These are phyloP conservation scores for Fraxinus greggii DNA, from an alignment of 305 asterid genomes.

Conservation along the genomic window DNA sequence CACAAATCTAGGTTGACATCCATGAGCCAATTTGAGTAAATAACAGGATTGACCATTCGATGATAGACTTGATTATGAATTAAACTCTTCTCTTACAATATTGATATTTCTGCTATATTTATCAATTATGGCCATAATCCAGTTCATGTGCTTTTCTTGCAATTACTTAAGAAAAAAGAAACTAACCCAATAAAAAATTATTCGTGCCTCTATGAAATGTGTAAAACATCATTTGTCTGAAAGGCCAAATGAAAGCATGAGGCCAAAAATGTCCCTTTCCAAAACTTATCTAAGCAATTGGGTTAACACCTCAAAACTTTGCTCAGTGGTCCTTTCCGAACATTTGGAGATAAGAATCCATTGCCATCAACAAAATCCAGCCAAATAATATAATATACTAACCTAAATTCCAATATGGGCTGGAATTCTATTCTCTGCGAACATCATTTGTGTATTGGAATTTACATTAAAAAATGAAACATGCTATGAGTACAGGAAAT, in stretches of 20 bases:
- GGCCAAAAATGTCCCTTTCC: constrained; percentile 23
- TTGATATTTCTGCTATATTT: not conserved
- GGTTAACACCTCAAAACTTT: constrained; percentile 15
- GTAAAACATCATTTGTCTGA: constrained; percentile 47
- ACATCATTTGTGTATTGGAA: constrained; percentile 23
- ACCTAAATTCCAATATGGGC: constrained; percentile 13
- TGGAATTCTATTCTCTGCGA: constrained; percentile 22
- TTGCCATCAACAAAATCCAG: not conserved
- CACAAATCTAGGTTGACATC: too few relatives aligned
- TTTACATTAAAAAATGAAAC: constrained; percentile 1
- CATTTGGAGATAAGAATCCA: constrained; percentile 21
- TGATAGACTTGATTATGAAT: not conserved
- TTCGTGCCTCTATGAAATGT: constrained; percentile 30
- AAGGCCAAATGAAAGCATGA: constrained; percentile 42
- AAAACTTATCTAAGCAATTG: not conserved
- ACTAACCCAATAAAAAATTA: not conserved
- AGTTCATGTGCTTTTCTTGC: not conserved
- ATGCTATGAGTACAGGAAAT: too few relatives aligned
- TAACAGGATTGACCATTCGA: not conserved
- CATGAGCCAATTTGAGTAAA: too few relatives aligned
- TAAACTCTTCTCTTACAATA: not conserved
- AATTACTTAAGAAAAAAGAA: not conserved
- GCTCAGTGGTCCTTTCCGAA: constrained; percentile 30
- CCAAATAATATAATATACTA: not conserved
- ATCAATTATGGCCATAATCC: not conserved